Evolutionary conservation across 129 eudicot species (phyloP).

Genomic region (Centrapalus pauciflorus): DNA sequence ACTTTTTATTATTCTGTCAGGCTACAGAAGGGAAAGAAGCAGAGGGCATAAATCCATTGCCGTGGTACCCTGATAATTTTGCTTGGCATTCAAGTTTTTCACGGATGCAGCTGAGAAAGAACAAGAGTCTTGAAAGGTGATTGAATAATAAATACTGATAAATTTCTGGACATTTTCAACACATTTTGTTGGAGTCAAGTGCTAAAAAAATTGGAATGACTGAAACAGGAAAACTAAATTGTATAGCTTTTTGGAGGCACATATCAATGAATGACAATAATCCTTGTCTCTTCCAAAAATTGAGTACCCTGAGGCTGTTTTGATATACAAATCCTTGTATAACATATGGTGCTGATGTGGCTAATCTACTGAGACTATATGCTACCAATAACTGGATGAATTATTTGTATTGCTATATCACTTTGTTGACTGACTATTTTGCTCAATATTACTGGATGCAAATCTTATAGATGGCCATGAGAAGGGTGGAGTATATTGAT

Average conservation of each 20-base stretch:
- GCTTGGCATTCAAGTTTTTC: conserved; percentile 99
- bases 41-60: conserved; percentile 70
- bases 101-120: conserved; percentile 87
- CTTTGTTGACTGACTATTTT: not conserved
- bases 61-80: conserved; percentile 94
- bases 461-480: not conserved
- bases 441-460: not conserved
- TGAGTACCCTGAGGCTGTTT: not conserved
- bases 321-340: not conserved
- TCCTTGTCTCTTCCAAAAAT: not conserved
- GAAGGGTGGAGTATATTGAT: not conserved
- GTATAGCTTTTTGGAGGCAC: not conserved
- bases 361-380: not conserved
- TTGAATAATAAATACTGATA: not conserved
- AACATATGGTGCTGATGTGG: not conserved
- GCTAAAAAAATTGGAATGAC: not conserved
- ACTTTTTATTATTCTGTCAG: conserved; percentile 29
- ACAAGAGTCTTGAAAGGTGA: conserved; percentile 81
- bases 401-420: not conserved
- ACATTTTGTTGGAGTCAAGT: not conserved
- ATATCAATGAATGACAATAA: not conserved
- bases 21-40: conserved; percentile 56
- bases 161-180: not conserved
- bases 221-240: not conserved
- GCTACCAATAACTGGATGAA: too few species aligned